phyloP scores from a whole-genome alignment of 140 eudicot genomes.

The Anethum foeniculum region DNA sequence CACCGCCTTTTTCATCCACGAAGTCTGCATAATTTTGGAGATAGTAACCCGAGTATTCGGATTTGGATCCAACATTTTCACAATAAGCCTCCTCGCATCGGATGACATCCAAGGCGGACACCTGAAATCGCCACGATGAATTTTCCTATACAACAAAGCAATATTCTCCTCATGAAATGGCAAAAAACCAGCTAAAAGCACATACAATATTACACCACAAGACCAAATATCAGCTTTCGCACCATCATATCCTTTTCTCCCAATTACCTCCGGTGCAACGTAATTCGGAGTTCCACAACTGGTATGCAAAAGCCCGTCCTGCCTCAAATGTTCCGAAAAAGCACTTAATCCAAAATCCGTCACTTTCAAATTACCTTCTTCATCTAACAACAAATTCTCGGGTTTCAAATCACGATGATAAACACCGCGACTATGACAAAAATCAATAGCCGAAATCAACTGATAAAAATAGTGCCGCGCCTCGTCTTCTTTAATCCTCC shows the following conservation, averaged over 20 bases:
- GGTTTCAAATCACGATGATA: slow-evolving; percentile 84
- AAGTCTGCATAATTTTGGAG: slow-evolving; percentile 44
- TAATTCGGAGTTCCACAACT: slow-evolving; percentile 87
- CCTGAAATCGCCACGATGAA: slow-evolving; percentile 70
- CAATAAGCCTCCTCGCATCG: slow-evolving; percentile 46
- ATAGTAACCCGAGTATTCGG: slow-evolving; percentile 45
- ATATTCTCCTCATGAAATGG: slow-evolving; percentile 77
- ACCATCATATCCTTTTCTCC: slow-evolving; percentile 71
- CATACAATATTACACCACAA: slow-evolving; percentile 71
- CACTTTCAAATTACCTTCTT: slow-evolving; percentile 64
- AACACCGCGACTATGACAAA: slow-evolving; percentile 85
- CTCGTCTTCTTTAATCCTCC: slow-evolving; percentile 43
- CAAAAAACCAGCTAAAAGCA: slow-evolving; percentile 64
- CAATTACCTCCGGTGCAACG: slow-evolving; percentile 85
- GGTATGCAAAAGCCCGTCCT: slow-evolving; percentile 72
- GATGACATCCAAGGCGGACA: slow-evolving; percentile 88
- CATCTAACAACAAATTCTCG: slow-evolving; percentile 66
- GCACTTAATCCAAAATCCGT: slow-evolving; percentile 81
- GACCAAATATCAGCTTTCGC: slow-evolving; percentile 86
- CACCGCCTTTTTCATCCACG: slow-evolving; percentile 55
- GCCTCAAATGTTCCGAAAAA: slow-evolving; percentile 51
- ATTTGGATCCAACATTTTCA: slow-evolving; percentile 67
- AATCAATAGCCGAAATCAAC: slow-evolving; percentile 71
- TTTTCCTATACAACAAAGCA: slow-evolving; percentile 55
- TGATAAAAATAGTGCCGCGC: slow-evolving; percentile 70